phyloP scores from a whole-genome alignment of 1,284 basidiomycete genomes.

The Somion occarium region DNA sequence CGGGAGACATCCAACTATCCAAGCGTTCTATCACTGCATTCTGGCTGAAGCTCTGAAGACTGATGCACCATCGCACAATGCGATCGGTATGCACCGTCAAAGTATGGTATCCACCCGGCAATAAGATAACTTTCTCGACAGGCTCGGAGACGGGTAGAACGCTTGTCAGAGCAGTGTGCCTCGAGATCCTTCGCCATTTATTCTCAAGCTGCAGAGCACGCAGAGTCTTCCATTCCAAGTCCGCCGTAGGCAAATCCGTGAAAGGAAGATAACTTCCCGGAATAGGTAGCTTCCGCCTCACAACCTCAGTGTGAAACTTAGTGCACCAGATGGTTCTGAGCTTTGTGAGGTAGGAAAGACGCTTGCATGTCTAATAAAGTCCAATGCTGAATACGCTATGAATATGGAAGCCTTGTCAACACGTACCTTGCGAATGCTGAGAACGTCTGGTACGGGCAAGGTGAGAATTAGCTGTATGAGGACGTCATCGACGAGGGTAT shows the following conservation, averaged over 20 bases:
- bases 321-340: constrained; percentile 7
- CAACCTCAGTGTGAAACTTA: constrained; percentile 5
- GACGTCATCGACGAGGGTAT: constrained; percentile 7
- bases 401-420: background rate
- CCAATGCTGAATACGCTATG: background rate
- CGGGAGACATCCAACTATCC: background rate
- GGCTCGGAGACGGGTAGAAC: background rate
- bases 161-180: background rate
- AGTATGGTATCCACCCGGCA: constrained; percentile 2
- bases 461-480: constrained; percentile 5
- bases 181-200: constrained; percentile 1
- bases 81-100: constrained; percentile 1
- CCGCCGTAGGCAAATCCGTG: constrained; percentile 1
- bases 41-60: background rate
- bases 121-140: constrained; percentile 1
- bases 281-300: constrained; percentile 6
- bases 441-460: constrained; percentile 5
- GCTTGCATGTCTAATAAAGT: constrained; percentile 7
- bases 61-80: constrained; percentile 2
- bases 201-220: constrained; percentile 7
- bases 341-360: constrained; percentile 4
- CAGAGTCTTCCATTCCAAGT: constrained; percentile 9
- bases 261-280: constrained; percentile 8
- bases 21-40: background rate
- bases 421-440: constrained; percentile 8